phyloP scores from a whole-genome alignment of 192 early-diverging fungal genomes.

The Entomortierella lignicola region DNA sequence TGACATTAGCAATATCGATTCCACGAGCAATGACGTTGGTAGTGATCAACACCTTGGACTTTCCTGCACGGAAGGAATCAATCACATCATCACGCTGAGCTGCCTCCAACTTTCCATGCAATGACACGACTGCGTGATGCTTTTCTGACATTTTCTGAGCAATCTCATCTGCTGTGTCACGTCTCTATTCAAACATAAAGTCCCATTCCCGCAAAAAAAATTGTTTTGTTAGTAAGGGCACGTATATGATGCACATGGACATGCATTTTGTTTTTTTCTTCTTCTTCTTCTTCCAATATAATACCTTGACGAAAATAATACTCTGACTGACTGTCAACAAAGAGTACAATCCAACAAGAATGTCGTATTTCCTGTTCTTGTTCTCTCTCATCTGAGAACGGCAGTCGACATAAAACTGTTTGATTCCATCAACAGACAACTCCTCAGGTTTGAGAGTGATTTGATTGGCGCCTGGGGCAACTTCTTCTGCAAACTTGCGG shows the following conservation, averaged over 20 bases:
- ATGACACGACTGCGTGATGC: conserved; percentile 84
- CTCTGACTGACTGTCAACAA: conserved; percentile 95
- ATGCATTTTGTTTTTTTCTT: no score
- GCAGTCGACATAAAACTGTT: conserved; percentile 98
- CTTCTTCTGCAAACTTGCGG: conserved; percentile 76
- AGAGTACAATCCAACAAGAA: conserved; percentile 76
- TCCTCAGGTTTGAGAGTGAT: conserved; percentile 89
- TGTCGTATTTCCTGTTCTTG: conserved; percentile 82
- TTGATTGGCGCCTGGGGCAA: conserved; percentile 90
- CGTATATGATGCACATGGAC: no score
- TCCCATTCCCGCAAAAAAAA: no score
- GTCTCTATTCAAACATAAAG: conserved; percentile 65
- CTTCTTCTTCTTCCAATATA: no score
- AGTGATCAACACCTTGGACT: conserved; percentile 93
- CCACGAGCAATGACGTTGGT: conserved; percentile 98
- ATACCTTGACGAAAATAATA: conserved; percentile 94
- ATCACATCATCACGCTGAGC: conserved; percentile 90
- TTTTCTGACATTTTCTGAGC: conserved; percentile 77
- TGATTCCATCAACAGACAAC: conserved; percentile 92
- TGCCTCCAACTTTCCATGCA: conserved; percentile 87
- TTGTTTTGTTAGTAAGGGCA: no score
- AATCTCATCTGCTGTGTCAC: conserved; percentile 87
- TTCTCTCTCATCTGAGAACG: conserved; percentile 56
- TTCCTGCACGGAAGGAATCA: conserved; percentile 91
- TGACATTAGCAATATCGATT: conserved; percentile 97